phyloP scores from a whole-genome alignment of 768 basidiomycete genomes.

The Paxillus ammoniavirescens region DNA sequence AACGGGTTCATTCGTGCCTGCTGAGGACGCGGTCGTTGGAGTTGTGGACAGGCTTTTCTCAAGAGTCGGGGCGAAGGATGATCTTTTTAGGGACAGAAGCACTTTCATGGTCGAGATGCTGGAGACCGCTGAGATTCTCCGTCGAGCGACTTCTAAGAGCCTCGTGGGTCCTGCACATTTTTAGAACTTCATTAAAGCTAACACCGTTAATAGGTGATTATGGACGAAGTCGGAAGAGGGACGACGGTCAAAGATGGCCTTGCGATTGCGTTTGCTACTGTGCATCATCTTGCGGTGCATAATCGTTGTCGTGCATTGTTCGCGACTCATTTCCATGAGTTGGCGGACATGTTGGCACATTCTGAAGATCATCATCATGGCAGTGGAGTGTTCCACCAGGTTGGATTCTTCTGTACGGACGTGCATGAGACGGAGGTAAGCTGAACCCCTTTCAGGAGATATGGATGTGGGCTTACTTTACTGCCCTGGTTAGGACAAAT shows the following conservation, averaged over 20 bases:
- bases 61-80: constrained; percentile 93
- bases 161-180: constrained; percentile 51
- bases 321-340: constrained; percentile 98
- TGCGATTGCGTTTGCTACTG: constrained; percentile 89
- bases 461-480: background rate
- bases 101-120: constrained; percentile 99
- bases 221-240: constrained; percentile 99
- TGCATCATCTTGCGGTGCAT: constrained; percentile 73
- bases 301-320: constrained; percentile 86
- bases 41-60: constrained; percentile 91
- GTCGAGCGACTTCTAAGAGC: constrained; percentile 77
- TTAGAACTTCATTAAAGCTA: background rate
- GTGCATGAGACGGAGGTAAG: constrained; percentile 76
- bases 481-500: constrained; percentile 51
- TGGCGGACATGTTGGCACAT: constrained; percentile 81
- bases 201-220: constrained; percentile 70
- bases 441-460: constrained; percentile 1
- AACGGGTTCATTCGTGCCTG: constrained; percentile 91
- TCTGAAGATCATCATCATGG: constrained; percentile 38
- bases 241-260: constrained; percentile 91
- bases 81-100: constrained; percentile 88
- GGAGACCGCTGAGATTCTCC: constrained; percentile 89
- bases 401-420: constrained; percentile 89
- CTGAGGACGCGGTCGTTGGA: constrained; percentile 74
- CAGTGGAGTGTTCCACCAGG: constrained; percentile 50